phyloP scores from a whole-genome alignment of 2,329 filamentous ascomycete genomes.

The Sordariomycetes sp. region DNA sequence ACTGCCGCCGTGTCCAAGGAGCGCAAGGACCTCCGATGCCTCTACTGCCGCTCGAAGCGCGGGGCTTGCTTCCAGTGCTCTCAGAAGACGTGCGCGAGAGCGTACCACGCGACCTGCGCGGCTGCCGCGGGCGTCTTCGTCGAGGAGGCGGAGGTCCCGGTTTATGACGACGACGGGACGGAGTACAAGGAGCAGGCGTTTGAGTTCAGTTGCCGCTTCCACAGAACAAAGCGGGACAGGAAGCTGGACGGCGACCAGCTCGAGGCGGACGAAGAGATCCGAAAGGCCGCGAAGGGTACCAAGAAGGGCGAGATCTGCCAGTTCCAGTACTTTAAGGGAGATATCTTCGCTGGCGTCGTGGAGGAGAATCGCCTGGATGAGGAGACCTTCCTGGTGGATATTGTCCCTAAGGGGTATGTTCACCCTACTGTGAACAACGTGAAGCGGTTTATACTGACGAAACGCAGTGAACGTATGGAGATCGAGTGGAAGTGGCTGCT shows the following conservation, averaged over 20 bases:
- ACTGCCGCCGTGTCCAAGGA: constrained; percentile 73
- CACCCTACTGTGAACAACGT: constrained; percentile 7
- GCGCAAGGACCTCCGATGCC: constrained; percentile 81
- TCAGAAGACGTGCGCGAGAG: constrained; percentile 81
- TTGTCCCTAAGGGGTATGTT: constrained; percentile 57
- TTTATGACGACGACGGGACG: constrained; percentile 79
- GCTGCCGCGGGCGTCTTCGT: constrained; percentile 84
- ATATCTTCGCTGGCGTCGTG: constrained; percentile 84
- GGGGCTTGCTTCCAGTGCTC: constrained; percentile 98
- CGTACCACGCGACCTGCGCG: constrained; percentile 92
- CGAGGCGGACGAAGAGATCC: constrained; percentile 57
- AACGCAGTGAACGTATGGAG: constrained; percentile 46
- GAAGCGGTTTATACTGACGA: constrained; percentile 28
- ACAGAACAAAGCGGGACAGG: constrained; percentile 76
- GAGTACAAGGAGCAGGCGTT: constrained; percentile 89
- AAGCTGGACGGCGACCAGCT: constrained; percentile 55
- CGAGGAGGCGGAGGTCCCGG: constrained; percentile 72
- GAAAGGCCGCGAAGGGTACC: constrained; percentile 53
- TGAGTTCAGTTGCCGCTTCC: constrained; percentile 89
- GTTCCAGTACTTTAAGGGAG: constrained; percentile 68
- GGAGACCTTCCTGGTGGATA: constrained; percentile 63
- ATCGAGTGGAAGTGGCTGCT: constrained; percentile 77
- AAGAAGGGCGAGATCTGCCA: constrained; percentile 70
- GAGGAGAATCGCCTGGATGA: constrained; percentile 71
- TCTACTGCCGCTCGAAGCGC: constrained; percentile 85